phyloP scores from a whole-genome alignment of 768 basidiomycete genomes.

The Pisolithus microcarpus region DNA sequence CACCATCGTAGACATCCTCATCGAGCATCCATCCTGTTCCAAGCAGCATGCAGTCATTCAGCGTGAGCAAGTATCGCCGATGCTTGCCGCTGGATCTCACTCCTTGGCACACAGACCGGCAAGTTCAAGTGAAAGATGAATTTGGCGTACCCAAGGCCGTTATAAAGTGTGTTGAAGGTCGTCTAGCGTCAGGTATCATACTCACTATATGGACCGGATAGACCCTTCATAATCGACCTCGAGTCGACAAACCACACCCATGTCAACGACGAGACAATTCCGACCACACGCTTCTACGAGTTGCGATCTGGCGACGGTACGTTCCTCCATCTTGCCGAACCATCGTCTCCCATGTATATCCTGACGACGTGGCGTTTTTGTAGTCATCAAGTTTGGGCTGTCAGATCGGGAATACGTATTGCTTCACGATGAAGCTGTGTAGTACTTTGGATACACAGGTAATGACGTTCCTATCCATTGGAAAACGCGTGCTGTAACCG shows the following conservation, averaged over 20 bases:
- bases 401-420: conserved; percentile 81
- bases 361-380: conserved; percentile 3
- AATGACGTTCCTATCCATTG: too few species aligned
- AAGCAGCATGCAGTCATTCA: conserved; percentile 98
- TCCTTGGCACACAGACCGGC: conserved; percentile 50
- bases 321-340: conserved; percentile 16
- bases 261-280: conserved; percentile 84
- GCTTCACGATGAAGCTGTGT: conserved; percentile 68
- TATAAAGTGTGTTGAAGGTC: conserved; percentile 61
- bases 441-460: conserved; percentile 1
- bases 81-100: background rate
- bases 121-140: conserved; percentile 82
- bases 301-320: conserved; percentile 71
- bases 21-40: conserved; percentile 96
- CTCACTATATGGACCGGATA: conserved; percentile 25
- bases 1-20: conserved; percentile 74
- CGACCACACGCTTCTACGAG: conserved; percentile 82
- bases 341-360: background rate
- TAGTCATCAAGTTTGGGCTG: conserved; percentile 82
- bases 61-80: conserved; percentile 41
- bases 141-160: conserved; percentile 70
- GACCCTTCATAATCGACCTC: conserved; percentile 95
- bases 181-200: conserved; percentile 3
- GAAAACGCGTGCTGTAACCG: background rate
- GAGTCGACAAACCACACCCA: conserved; percentile 96